Evolutionary conservation across 495 filamentous ascomycete species (phyloP), one percentile per base, ranked within the genome.

Genomic region (Trichoderma asperelloides): DNA sequence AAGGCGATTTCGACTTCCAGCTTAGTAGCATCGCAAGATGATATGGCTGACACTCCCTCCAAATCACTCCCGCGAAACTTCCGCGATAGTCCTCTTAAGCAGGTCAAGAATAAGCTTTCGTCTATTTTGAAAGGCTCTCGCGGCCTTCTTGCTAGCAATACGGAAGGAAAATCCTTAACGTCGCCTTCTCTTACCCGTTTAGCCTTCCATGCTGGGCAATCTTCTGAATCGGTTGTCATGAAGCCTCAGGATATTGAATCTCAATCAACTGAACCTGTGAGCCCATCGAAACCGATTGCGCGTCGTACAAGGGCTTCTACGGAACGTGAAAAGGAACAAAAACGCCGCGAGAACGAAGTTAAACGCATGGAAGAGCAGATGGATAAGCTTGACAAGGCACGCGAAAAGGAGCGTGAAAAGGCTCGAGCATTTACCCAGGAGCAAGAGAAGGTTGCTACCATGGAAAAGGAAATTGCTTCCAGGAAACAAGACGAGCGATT

Each of bases 111-210:
- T 69, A 92, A 90, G 74, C 78, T 97, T 41, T 92, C 92, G 49
- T 95, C 92, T 11, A 91, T 96, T 65, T 80, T 97, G 69, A 91
- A 91, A 74, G 89, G 89, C 43, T 92, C 92, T 16, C 92, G 89
- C 73, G 91, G 88, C 21, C 82, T 96, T 55, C 89, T 96, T 68
- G 89, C 88, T 18, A 93, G 87, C 67, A 91, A 88, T 71, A 90
- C 89, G 27, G 88, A 92, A 66, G 87, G 88, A 9, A 92, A 89
- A 18, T 81, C 79, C 0, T 66, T 80, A 37, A 68, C 84, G 30
- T 82, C 81, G 8, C 78, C 84, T 15, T 76, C 81, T 16, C 74
- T 73, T 9, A 72, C 73, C 27, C 71, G 73, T 41, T 68, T 79
- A 4, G 78, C 74, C 28, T 65, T 77, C 11, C 74, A 80, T 47